Evolutionary conservation across 176 grass and related monocot genomes (phyloP), one percentile per base, ranked within the genome.

Genomic region (Zoysia pacifica): DNA sequence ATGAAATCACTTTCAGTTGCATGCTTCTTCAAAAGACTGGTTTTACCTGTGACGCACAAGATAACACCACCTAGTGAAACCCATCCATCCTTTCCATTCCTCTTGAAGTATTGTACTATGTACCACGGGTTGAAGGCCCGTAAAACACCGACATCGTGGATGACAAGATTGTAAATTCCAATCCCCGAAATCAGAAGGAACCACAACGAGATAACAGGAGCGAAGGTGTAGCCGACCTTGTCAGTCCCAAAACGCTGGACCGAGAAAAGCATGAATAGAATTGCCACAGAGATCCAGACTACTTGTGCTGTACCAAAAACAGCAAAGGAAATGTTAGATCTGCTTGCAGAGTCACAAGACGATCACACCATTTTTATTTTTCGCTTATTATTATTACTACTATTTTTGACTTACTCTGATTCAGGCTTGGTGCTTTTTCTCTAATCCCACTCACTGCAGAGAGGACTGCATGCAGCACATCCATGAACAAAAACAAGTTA

Each of bases 211-310:
- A 97, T 94, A 64, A 87, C 70, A 1, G 94, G 94, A 18, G 94
- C 94, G 69, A 97, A 97, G 58, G 85, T 78, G 83, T 97, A 94
- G 18, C 94, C 94, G 9, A 97, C 94, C 84, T 97, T 94, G 79
- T 97, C 87, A 0, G 94, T 94, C 20, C 94, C 94, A n/a, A 94
- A 94, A 18, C 94, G 78, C 62, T 94, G 94, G 43, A 91, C 86
- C 0, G 91, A 85, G 77, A 97, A 94, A 42, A 97, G 91, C 50
- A 88, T 43, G 42, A 97, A 87, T 73, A 97, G 76, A 44, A 97
- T 94, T 11, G 79, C 76, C 13, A 94, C 86, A 1, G 89, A 94
- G 85, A 94, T 89, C 80, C 70, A 56, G 40, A 90, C 91, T 62
- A 94, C 61, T 58, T 82, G 84, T 39, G 87, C 94, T 97, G 91